Conservation (phyloP, 148 eudicot genomes). For the Camellia sinensis region DNA sequence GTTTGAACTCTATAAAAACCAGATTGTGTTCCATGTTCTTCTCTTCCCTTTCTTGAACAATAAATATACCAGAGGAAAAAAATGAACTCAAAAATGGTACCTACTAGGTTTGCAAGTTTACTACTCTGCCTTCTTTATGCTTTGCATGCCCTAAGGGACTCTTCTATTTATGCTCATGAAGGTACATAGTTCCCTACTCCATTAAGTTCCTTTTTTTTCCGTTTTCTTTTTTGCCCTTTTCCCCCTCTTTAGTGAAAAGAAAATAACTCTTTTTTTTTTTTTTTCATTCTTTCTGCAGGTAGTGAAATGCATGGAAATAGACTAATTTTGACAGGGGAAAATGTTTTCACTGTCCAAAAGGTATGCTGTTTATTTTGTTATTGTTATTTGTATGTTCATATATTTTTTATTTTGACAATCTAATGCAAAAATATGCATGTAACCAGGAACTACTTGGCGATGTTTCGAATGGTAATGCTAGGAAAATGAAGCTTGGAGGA, state of each 20-base stretch:
- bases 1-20: conserved; percentile 50
- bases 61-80: neutral
- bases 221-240: conserved; percentile 4
- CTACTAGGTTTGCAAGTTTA: conserved; percentile 33
- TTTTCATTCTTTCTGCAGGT: conserved; percentile 20
- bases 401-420: neutral
- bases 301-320: conserved; percentile 14
- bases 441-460: conserved; percentile 22
- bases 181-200: conserved; percentile 23
- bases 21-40: conserved; percentile 22
- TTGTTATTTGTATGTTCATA: neutral
- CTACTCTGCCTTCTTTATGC: conserved; percentile 33
- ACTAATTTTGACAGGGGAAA: conserved; percentile 1
- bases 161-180: conserved; percentile 44
- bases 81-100: conserved; percentile 27
- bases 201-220: neutral
- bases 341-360: conserved; percentile 11
- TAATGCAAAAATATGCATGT: neutral
- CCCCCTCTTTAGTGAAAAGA: conserved; percentile 10
- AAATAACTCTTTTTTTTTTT: neutral
- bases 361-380: neutral
- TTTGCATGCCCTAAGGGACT: conserved; percentile 37
- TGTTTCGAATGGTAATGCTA: conserved; percentile 10
- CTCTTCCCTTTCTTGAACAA: conserved; percentile 23
- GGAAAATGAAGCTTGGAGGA: conserved; percentile 33